A percentile compares a stretch with the other conserved stretches of the same genome.
Evolutionary conservation across 1,284 basidiomycete species (phyloP).

Genomic region (Ceratobasidium sp.): DNA sequence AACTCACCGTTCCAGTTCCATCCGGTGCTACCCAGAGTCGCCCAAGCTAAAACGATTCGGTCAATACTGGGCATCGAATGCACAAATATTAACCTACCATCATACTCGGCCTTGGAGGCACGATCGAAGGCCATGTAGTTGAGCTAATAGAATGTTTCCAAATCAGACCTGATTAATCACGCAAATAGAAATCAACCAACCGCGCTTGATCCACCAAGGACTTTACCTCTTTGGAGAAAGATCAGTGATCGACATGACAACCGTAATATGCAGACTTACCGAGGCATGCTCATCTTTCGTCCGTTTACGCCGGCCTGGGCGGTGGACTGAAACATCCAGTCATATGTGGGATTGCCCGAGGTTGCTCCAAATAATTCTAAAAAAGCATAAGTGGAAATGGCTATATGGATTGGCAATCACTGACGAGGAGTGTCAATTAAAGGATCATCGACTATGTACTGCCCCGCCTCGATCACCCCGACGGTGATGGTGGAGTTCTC

Average conservation of each 20-base stretch:
- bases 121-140: constrained; percentile 51
- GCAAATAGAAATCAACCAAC: constrained; percentile 18
- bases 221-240: constrained; percentile 44
- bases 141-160: constrained; percentile 36
- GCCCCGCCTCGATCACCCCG: constrained; percentile 46
- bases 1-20: constrained; percentile 49
- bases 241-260: background rate
- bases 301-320: constrained; percentile 38
- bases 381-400: background rate
- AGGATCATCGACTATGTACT: constrained; percentile 40
- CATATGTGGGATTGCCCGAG: constrained; percentile 41
- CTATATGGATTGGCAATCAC: background rate
- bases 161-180: background rate
- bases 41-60: constrained; percentile 40
- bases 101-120: constrained; percentile 46
- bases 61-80: constrained; percentile 42
- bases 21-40: constrained; percentile 36
- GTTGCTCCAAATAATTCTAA: constrained; percentile 41
- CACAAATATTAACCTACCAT: constrained; percentile 39
- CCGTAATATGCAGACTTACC: constrained; percentile 10
- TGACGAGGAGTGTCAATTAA: constrained; percentile 28
- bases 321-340: constrained; percentile 42
- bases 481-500: constrained; percentile 39
- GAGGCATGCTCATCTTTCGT: constrained; percentile 31
- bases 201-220: constrained; percentile 48